Evolutionary conservation across 2,329 filamentous ascomycete species (phyloP), one percentile per base, ranked within the genome.

Genomic region (Dothistroma septosporum): DNA sequence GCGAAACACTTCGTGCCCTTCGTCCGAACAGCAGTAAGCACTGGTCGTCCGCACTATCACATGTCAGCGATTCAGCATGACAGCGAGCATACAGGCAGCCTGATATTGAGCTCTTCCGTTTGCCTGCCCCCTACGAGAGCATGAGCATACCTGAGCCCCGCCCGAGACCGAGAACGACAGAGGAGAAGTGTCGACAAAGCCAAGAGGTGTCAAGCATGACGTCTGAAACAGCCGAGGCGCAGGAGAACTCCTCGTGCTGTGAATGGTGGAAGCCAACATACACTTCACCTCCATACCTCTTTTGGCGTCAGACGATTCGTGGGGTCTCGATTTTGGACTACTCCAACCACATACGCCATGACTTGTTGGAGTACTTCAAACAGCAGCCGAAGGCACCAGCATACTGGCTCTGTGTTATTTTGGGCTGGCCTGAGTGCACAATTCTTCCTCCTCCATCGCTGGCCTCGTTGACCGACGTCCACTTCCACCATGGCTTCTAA

Each of bases 401-500:
- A 44, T 44, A 44, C 41, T 44, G 41, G 4, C 41, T 8, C n/a
- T 2, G 41, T 44, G 19, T 44, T 44, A 44, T 44, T 44, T 44
- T 16, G 41, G 41, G 8, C 1, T 5, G 41, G 14, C n/a, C 14
- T 44, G 41, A 44, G 41, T 44, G 41, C 41, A 44, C 41, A 8
- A 7, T n/a, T 44, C 5, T 19, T 19, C 16, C n/a, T 6, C 7
- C 37, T 44, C 12, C 37, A 44, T 44, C 37, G 37, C n/a, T 14
- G 37, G n/a, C 3, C 24, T 28, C 14, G 19, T 44, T 44, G 41
- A 19, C 19, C 10, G 14, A 44, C 41, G n/a, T 19, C 14, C 41
- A 9, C 8, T n/a, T 44, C 6, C 53, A 52, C 52, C 52, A 60
- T 55, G 52, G 53, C 53, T 11, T 55, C 58, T 31, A 33, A 32